These are phyloP conservation scores for Venturia oleaginea DNA, from an alignment of 2,329 filamentous ascomycete genomes.

Conservation along the genomic window DNA sequence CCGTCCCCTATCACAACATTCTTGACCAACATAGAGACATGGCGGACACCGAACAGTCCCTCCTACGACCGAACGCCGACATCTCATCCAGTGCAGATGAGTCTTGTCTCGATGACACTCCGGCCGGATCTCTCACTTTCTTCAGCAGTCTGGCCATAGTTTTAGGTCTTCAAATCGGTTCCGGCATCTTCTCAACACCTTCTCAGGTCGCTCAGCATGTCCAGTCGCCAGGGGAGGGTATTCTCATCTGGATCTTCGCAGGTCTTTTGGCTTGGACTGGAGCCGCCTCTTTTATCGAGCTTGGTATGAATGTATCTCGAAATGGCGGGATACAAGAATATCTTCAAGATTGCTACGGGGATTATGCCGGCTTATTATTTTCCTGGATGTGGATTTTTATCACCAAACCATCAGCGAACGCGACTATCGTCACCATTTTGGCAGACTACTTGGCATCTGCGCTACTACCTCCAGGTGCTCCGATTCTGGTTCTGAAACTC, in stretches of 20 bases:
- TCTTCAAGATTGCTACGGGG: constrained; percentile 51
- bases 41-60: not conserved
- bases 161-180: constrained; percentile 44
- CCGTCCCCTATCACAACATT: too few relatives aligned
- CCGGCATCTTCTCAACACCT: constrained; percentile 56
- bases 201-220: constrained; percentile 55
- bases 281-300: constrained; percentile 52
- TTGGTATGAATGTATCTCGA: constrained; percentile 51
- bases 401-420: constrained; percentile 55
- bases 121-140: not conserved
- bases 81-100: not conserved
- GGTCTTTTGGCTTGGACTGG: constrained; percentile 56
- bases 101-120: not conserved
- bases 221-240: constrained; percentile 48
- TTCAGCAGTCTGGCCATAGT: not conserved
- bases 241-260: constrained; percentile 53
- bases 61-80: not conserved
- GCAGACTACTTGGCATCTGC: constrained; percentile 25
- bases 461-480: constrained; percentile 13
- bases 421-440: constrained; percentile 56
- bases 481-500: constrained; percentile 24
- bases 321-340: constrained; percentile 54
- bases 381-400: constrained; percentile 59
- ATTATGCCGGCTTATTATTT: constrained; percentile 50
- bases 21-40: too few relatives aligned